phyloP scores from a whole-genome alignment of 2,329 filamentous ascomycete genomes.

The Neonectria ditissima region DNA sequence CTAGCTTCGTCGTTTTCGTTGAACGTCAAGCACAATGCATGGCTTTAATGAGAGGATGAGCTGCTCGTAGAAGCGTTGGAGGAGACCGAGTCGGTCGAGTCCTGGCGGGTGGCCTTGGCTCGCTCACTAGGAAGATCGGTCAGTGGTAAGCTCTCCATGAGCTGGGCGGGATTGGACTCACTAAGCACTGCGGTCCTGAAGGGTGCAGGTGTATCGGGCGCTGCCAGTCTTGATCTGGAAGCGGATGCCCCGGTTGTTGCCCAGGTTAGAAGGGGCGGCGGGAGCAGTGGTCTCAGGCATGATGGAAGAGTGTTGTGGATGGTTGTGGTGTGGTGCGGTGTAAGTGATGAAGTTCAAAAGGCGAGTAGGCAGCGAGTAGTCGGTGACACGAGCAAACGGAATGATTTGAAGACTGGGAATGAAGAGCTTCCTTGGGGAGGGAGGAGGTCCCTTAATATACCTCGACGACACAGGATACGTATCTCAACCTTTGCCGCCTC shows the following conservation, averaged over 20 bases:
- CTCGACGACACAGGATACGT: conserved; percentile 41
- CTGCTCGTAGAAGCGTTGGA: conserved; percentile 47
- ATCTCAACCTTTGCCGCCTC: conserved; percentile 33
- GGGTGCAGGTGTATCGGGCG: conserved; percentile 53
- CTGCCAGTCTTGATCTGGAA: conserved; percentile 61
- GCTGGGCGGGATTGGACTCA: conserved; percentile 45
- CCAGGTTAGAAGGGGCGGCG: conserved; percentile 42
- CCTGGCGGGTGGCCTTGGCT: conserved; percentile 51
- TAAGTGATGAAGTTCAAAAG: conserved; percentile 20
- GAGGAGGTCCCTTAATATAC: conserved; percentile 42
- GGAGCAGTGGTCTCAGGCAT: conserved; percentile 40
- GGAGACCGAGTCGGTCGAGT: conserved; percentile 51
- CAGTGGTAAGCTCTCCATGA: conserved; percentile 13
- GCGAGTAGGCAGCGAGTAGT: neutral
- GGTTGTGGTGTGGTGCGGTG: conserved; percentile 16
- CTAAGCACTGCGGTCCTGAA: conserved; percentile 59
- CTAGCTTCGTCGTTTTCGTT: conserved; percentile 1
- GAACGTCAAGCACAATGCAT: neutral
- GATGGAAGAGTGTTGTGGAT: conserved; percentile 28
- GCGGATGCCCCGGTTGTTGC: conserved; percentile 56
- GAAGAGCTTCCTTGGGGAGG: neutral
- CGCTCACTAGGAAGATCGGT: conserved; percentile 52
- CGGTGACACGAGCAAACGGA: conserved; percentile 6
- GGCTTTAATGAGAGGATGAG: conserved; percentile 38
- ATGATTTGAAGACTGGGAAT: conserved; percentile 10